Conservation (phyloP, 192 early-diverging fungal genomes). For the Thoreauomyces humboldtii region DNA sequence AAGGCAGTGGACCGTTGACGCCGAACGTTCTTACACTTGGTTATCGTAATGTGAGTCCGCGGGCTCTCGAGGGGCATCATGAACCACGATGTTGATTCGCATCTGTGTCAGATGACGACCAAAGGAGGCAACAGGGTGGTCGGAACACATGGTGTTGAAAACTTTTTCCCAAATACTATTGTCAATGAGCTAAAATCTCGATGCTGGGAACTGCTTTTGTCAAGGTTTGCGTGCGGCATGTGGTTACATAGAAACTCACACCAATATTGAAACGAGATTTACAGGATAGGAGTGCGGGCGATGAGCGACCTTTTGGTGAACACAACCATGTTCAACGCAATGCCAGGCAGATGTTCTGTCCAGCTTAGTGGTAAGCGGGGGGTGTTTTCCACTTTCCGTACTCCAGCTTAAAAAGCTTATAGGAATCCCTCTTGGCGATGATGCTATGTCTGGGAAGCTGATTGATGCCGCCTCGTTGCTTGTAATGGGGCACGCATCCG, state of each 20-base stretch:
- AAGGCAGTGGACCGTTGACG: not conserved
- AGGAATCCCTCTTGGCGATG: conserved; percentile 8
- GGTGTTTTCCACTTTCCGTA: too few species aligned
- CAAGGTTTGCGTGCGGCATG: conserved; percentile 9
- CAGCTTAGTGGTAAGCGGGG: conserved; percentile 40
- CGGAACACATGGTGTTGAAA: conserved; percentile 40
- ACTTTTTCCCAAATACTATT: conserved; percentile 42
- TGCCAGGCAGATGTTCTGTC: conserved; percentile 31
- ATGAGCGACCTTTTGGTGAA: conserved; percentile 42
- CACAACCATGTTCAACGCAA: conserved; percentile 30
- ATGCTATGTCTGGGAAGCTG: not conserved
- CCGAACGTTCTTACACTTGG: conserved; percentile 34
- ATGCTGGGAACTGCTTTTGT: conserved; percentile 34
- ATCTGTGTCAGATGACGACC: conserved; percentile 1
- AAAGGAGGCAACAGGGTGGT: conserved; percentile 19
- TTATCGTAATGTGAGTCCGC: conserved; percentile 26
- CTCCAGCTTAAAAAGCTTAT: not conserved
- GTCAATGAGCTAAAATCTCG: conserved; percentile 35
- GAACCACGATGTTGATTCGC: not conserved
- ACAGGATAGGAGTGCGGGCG: conserved; percentile 38
- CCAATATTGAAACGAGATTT: conserved; percentile 2
- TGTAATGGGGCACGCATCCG: not conserved
- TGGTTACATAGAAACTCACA: not conserved
- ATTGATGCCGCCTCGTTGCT: not conserved
- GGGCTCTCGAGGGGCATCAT: not conserved